These are phyloP conservation scores for Pestalotiopsis fici DNA, from an alignment of 2,329 filamentous ascomycete genomes.

Conservation along the genomic window DNA sequence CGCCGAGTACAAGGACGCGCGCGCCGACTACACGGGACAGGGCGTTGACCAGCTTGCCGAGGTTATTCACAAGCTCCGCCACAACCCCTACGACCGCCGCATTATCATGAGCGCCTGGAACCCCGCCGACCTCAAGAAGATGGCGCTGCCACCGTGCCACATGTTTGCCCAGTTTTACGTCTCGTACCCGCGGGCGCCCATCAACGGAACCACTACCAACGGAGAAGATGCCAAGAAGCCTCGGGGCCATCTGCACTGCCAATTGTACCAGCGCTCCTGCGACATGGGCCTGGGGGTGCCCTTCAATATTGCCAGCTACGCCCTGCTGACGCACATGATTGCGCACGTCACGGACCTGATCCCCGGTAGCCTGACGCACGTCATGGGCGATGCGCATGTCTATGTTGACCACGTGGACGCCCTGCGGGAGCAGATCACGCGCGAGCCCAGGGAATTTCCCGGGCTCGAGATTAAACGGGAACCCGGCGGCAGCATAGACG, in stretches of 20 bases:
- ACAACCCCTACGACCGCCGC: slow-evolving; percentile 82
- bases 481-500: slow-evolving; percentile 77
- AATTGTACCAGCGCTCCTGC: slow-evolving; percentile 90
- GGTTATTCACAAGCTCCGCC: slow-evolving; percentile 82
- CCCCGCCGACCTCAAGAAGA: slow-evolving; percentile 71
- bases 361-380: slow-evolving; percentile 87
- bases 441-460: slow-evolving; percentile 82
- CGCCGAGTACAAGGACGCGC: slow-evolving; percentile 79
- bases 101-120: slow-evolving; percentile 97
- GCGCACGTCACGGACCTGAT: slow-evolving; percentile 83
- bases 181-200: slow-evolving; percentile 50
- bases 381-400: slow-evolving; percentile 98
- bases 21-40: slow-evolving; percentile 81
- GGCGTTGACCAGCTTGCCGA: slow-evolving; percentile 93
- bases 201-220: slow-evolving; percentile 15
- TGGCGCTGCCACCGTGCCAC: slow-evolving; percentile 79
- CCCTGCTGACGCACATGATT: slow-evolving; percentile 91
- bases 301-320: slow-evolving; percentile 97
- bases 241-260: slow-evolving; percentile 76
- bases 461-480: slow-evolving; percentile 71
- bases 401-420: slow-evolving; percentile 93
- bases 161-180: slow-evolving; percentile 87
- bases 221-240: slow-evolving; percentile 31
- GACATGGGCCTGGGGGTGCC: slow-evolving; percentile 97
- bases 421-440: slow-evolving; percentile 74